A percentile compares a stretch with the other conserved stretches of the same genome.
Conservation (phyloP, 371 early-diverging fungal genomes). For the Mortierella sp. region DNA sequence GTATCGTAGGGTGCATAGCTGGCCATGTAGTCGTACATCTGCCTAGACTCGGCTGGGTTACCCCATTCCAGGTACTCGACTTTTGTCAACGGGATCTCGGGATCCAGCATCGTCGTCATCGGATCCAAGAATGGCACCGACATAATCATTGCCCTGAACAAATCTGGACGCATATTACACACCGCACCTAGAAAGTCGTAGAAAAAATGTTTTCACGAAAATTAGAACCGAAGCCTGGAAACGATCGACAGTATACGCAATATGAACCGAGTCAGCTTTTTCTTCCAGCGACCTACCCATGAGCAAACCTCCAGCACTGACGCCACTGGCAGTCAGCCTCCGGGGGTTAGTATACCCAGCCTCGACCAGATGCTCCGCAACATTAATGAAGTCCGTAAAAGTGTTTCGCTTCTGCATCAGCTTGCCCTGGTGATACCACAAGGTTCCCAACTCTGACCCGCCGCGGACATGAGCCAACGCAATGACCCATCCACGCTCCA, state of each 20-base stretch:
- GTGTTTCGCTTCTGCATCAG: conserved; percentile 77
- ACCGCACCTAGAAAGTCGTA: conserved; percentile 65
- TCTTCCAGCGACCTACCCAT: conserved; percentile 64
- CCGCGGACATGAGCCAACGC: conserved; percentile 91
- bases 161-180: conserved; percentile 78
- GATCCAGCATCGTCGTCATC: conserved; percentile 83
- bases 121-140: conserved; percentile 93
- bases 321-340: conserved; percentile 74
- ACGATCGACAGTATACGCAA: too few relatives aligned
- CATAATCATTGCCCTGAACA: conserved; percentile 82
- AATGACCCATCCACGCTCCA: conserved; percentile 87
- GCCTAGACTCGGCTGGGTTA: conserved; percentile 68
- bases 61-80: conserved; percentile 93
- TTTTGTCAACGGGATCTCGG: conserved; percentile 79
- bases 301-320: conserved; percentile 85
- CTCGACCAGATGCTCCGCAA: conserved; percentile 72
- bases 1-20: conserved; percentile 88
- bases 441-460: conserved; percentile 83
- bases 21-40: conserved; percentile 71
- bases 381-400: conserved; percentile 78
- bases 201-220: not conserved
- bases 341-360: conserved; percentile 65
- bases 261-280: conserved; percentile 7
- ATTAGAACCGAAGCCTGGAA: too few relatives aligned
- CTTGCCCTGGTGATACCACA: conserved; percentile 85